Percentiles rank a stretch among this genome's conserved stretches.
These are phyloP conservation scores for Colletotrichum sojae DNA, from an alignment of 2,329 filamentous ascomycete species.

Conservation along the genomic window DNA sequence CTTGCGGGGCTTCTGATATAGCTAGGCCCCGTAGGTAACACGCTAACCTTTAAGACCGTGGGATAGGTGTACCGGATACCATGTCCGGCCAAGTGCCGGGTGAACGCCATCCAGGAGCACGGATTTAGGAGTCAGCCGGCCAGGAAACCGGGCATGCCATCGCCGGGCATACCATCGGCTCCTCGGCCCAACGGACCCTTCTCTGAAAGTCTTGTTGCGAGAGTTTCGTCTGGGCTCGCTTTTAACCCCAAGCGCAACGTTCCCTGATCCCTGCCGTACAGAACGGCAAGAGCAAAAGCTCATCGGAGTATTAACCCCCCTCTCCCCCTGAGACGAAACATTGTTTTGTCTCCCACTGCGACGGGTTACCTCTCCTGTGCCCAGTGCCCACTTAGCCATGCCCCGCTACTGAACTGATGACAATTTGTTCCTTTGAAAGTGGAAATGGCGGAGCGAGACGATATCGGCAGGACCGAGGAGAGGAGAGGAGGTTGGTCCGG, in stretches of 20 bases:
- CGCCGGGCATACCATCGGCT: no score
- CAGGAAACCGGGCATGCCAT: no score
- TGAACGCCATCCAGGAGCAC: neutral
- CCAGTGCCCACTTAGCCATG: neutral
- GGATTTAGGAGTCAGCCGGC: no score
- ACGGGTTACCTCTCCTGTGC: conserved; percentile 27
- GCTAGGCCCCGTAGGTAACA: no score
- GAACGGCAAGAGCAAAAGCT: conserved; percentile 15
- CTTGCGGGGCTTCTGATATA: no score
- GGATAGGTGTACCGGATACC: conserved; percentile 17
- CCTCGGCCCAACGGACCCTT: no score
- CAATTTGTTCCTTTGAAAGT: neutral
- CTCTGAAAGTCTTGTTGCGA: neutral
- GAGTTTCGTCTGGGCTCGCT: conserved; percentile 3
- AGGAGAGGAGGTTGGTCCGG: neutral
- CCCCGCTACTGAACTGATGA: conserved; percentile 4
- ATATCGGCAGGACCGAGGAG: neutral
- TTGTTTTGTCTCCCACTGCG: conserved; percentile 32
- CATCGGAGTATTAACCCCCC: conserved; percentile 26
- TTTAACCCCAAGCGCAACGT: neutral
- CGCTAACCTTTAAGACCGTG: no score
- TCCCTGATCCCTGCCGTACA: conserved; percentile 20
- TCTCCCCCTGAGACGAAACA: conserved; percentile 22
- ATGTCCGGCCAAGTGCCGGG: conserved; percentile 14
- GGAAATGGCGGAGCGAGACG: neutral